phyloP scores from a whole-genome alignment of 225 moss, liverwort and hornwort species.

The Polytrichum commune region DNA sequence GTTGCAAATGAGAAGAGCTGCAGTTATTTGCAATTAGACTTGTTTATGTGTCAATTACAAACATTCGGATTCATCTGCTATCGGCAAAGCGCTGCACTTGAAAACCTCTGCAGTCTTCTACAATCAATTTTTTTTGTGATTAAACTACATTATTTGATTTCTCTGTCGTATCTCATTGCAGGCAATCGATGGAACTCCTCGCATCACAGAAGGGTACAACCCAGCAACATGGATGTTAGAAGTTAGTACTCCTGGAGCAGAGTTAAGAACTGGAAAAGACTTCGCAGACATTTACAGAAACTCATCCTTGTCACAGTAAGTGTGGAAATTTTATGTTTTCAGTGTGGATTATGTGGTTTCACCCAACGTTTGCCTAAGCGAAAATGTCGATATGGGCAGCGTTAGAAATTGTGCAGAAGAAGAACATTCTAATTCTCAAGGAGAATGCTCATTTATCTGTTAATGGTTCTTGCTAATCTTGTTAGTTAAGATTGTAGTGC shows the following conservation, averaged over 20 bases:
- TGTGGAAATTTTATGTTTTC: background rate
- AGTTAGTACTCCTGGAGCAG: conserved; percentile 60
- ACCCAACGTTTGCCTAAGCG: no score
- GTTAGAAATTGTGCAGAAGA: no score
- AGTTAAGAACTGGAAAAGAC: conserved; percentile 65
- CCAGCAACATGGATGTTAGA: conserved; percentile 98
- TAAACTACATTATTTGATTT: no score
- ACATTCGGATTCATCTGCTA: background rate
- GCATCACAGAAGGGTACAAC: conserved; percentile 74
- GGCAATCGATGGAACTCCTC: conserved; percentile 63
- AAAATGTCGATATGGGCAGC: no score
- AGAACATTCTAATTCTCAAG: no score
- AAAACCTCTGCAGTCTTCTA: no score
- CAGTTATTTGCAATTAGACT: no score
- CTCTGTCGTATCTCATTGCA: conserved; percentile 16
- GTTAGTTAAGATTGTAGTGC: background rate
- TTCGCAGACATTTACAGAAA: conserved; percentile 65
- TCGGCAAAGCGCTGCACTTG: background rate
- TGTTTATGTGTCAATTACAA: no score
- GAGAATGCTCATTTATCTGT: no score
- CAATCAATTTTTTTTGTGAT: no score
- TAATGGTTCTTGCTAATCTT: background rate
- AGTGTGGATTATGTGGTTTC: no score
- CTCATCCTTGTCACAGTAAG: conserved; percentile 66
- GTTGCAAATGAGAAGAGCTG: background rate